Conservation (phyloP, 2,329 filamentous ascomycete genomes). For the Fulvia fulva region DNA sequence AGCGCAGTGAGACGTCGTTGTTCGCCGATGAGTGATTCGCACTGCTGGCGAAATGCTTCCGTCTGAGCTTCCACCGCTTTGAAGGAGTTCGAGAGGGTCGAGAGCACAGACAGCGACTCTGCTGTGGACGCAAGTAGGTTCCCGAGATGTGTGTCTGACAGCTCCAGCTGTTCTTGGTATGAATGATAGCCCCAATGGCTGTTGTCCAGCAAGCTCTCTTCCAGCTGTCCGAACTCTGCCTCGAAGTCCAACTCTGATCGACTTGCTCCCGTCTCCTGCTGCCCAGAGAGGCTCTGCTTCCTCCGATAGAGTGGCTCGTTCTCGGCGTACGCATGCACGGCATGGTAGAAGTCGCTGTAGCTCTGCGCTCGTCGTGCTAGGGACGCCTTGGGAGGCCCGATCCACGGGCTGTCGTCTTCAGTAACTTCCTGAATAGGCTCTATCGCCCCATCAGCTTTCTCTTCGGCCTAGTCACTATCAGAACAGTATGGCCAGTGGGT, state of each 20-base stretch:
- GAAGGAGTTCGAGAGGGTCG: constrained; percentile 79
- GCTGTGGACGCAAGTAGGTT: constrained; percentile 73
- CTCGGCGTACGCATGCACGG: constrained; percentile 54
- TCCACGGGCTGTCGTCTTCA: constrained; percentile 51
- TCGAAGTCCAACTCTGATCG: constrained; percentile 52
- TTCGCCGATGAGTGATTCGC: constrained; percentile 78
- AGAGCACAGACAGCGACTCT: constrained; percentile 69
- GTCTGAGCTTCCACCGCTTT: constrained; percentile 84
- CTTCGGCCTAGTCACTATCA: constrained; percentile 51
- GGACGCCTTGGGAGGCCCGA: constrained; percentile 62
- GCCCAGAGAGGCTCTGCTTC: constrained; percentile 32
- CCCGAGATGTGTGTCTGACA: constrained; percentile 79
- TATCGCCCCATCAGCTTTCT: constrained; percentile 51
- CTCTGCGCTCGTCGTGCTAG: constrained; percentile 66
- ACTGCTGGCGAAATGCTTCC: constrained; percentile 86
- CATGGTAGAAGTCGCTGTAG: constrained; percentile 72
- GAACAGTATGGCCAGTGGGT: constrained; percentile 33
- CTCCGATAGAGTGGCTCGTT: constrained; percentile 47
- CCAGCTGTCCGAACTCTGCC: constrained; percentile 56
- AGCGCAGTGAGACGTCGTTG: constrained; percentile 74
- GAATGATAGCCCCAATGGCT: constrained; percentile 84
- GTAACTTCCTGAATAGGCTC: constrained; percentile 53
- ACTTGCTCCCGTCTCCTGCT: constrained; percentile 27
- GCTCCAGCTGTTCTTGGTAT: constrained; percentile 75
- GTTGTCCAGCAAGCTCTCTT: constrained; percentile 68